Percentiles rank a stretch among this genome's conserved stretches.
Evolutionary conservation across 495 filamentous ascomycete species (phyloP).

Genomic region (Glutinoglossum americanum): DNA sequence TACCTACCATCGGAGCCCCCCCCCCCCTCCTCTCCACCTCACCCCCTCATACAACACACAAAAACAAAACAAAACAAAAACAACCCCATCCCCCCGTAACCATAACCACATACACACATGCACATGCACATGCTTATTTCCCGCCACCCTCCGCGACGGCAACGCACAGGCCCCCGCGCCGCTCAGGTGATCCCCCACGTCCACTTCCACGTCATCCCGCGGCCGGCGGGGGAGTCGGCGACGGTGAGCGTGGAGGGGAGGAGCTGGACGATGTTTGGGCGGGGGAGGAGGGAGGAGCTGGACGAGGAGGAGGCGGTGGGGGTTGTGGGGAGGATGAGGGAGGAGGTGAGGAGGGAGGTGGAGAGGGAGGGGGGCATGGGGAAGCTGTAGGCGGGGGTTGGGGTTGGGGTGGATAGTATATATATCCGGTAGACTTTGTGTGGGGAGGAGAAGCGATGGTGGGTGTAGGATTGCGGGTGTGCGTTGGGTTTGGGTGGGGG

Average conservation of each 20-base stretch:
- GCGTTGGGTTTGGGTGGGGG: too few species aligned
- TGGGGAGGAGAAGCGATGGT: too few species aligned
- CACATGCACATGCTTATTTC: neutral
- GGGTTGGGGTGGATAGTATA: too few species aligned
- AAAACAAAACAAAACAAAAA: too few species aligned
- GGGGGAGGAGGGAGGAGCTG: slow-evolving; percentile 58
- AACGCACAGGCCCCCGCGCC: slow-evolving; percentile 52
- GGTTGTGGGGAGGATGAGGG: slow-evolving; percentile 40
- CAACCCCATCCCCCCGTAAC: too few species aligned
- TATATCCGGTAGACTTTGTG: too few species aligned
- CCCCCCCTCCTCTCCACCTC: too few species aligned
- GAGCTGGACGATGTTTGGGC: slow-evolving; percentile 66
- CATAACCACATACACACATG: too few species aligned
- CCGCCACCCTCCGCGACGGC: too few species aligned
- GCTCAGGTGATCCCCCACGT: slow-evolving; percentile 83
- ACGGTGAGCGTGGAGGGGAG: slow-evolving; percentile 23
- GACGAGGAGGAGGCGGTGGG: slow-evolving; percentile 62
- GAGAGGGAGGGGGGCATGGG: slow-evolving; percentile 24
- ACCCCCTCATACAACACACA: too few species aligned
- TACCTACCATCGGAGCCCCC: too few species aligned
- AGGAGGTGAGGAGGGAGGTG: slow-evolving; percentile 32
- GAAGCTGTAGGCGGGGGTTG: slow-evolving; percentile 12
- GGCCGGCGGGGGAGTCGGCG: slow-evolving; percentile 25
- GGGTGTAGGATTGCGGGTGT: too few species aligned
- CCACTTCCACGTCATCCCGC: slow-evolving; percentile 81